These are phyloP conservation scores for Carex scoparia DNA, from an alignment of 176 grass and related monocot species.

Conservation along the genomic window DNA sequence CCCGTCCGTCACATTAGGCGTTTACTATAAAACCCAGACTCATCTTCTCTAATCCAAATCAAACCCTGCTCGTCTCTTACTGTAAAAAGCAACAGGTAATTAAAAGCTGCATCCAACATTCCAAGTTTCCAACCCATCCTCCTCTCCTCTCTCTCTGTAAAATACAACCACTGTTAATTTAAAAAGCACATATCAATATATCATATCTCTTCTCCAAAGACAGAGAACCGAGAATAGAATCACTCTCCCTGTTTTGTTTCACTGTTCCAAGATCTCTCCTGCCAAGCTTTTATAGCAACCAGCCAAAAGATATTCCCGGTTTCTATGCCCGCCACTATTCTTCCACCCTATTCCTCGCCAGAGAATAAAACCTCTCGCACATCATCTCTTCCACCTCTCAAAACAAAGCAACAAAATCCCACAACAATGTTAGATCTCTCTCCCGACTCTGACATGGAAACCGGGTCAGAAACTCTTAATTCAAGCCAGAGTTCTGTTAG, in stretches of 20 bases:
- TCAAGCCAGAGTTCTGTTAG: constrained; percentile 67
- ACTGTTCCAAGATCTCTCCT: constrained; percentile 21
- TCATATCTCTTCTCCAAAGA: neutral
- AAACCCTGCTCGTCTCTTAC: neutral
- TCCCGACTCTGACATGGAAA: constrained; percentile 46
- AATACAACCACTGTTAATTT: neutral
- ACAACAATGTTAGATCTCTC: constrained; percentile 25
- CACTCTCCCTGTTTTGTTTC: constrained; percentile 13
- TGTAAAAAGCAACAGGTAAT: neutral
- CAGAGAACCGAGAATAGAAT: constrained; percentile 13
- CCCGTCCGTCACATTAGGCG: neutral
- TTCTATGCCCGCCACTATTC: constrained; percentile 13
- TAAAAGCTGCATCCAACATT: neutral
- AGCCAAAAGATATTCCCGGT: constrained; percentile 4
- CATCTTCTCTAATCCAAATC: neutral
- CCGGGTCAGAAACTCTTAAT: constrained; percentile 44
- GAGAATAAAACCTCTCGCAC: constrained; percentile 9
- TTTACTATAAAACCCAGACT: constrained; percentile 11
- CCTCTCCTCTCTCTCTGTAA: neutral
- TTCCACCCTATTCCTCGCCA: constrained; percentile 2
- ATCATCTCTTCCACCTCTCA: neutral
- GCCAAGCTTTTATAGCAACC: neutral
- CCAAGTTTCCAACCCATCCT: neutral
- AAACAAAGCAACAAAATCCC: neutral
- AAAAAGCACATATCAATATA: neutral